Evolutionary conservation across 495 filamentous ascomycete species (phyloP), one percentile per base, ranked within the genome.

Genomic region (Podospora pseudopauciseta): DNA sequence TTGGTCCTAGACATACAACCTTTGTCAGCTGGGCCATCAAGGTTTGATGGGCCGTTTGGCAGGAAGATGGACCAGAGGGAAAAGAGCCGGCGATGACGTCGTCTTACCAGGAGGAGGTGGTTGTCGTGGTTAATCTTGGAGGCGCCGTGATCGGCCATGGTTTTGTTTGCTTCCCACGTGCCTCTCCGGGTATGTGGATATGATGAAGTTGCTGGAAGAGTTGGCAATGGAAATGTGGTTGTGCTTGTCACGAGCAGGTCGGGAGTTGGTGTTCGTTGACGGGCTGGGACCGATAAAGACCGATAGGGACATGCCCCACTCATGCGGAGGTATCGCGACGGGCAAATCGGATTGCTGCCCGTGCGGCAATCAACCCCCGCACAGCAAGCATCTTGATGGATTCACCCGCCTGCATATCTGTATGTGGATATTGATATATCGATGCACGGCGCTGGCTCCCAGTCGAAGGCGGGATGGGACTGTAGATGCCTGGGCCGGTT

Each of bases 1-100:
- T 87, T 98, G 94, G 78, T 99, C 95, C 94, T 97, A 64, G 56
- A 53, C 23, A 20, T 11, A 23, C 19, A 34, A 6, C 4, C 4
- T 49, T 19, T 19, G 63, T 67, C 34, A 71, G 57, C 58, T 49
- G 13, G 28, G 16, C 34, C 28, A 62, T 9, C 16, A 65, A 49
- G 30, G 23, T 6, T 16, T 54, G 54, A 60, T 26, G 19, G 19
- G 23, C 23, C 26, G 16, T 23, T 60, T 23, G 54, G 28, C 4
- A 62, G 5, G 63, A 4, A 3, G 34, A n/a, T 19, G 49, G 16
- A 44, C 15, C 64, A 16, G 28, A 59, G 28, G 44, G 54, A 44
- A 4, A 44, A 65, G 13, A 26, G 59, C 20, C 13, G 20, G 11
- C 30, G 34, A 67, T 66, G 66, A 70, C 68, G n/a, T 63, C 53